phyloP scores from a whole-genome alignment of 257 asterid genomes.

The Gentiana straminea region DNA sequence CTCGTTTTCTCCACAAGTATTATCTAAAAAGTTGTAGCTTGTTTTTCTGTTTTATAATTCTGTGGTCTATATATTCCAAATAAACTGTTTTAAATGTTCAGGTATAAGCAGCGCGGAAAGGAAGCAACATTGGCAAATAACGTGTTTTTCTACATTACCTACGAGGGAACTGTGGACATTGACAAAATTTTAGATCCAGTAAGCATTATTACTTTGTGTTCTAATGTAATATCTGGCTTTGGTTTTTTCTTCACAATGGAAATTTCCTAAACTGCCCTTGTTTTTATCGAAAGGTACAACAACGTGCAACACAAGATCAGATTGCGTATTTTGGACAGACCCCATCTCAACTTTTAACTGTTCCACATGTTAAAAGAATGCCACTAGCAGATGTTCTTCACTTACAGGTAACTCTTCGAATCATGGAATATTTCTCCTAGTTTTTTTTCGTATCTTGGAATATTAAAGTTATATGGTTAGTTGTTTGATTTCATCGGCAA shows the following conservation, averaged over 20 bases:
- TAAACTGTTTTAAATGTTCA: constrained; percentile 24
- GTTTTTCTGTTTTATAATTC: background rate
- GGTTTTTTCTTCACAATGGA: constrained; percentile 10
- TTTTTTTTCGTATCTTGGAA: too few relatives aligned
- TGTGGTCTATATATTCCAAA: constrained; percentile 1
- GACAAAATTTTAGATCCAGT: constrained; percentile 91
- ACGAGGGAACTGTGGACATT: constrained; percentile 95
- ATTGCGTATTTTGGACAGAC: constrained; percentile 99
- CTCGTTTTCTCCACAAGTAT: constrained; percentile 3
- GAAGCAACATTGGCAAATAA: constrained; percentile 91
- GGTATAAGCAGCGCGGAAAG: constrained; percentile 98
- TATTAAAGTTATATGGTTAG: too few relatives aligned
- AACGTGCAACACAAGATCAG: constrained; percentile 94
- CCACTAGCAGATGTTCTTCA: constrained; percentile 82
- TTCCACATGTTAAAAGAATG: constrained; percentile 88
- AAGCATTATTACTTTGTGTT: constrained; percentile 27
- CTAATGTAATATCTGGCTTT: constrained; percentile 8
- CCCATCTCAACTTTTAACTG: constrained; percentile 87
- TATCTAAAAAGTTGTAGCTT: constrained; percentile 1
- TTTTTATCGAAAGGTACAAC: constrained; percentile 57
- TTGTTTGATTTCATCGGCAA: too few relatives aligned
- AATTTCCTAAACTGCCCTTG: constrained; percentile 8
- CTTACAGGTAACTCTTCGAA: constrained; percentile 53
- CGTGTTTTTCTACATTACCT: constrained; percentile 90
- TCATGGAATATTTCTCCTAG: background rate